These are phyloP conservation scores for Moricandia moricandioides DNA, from an alignment of 345 rosid genomes.

Conservation along the genomic window DNA sequence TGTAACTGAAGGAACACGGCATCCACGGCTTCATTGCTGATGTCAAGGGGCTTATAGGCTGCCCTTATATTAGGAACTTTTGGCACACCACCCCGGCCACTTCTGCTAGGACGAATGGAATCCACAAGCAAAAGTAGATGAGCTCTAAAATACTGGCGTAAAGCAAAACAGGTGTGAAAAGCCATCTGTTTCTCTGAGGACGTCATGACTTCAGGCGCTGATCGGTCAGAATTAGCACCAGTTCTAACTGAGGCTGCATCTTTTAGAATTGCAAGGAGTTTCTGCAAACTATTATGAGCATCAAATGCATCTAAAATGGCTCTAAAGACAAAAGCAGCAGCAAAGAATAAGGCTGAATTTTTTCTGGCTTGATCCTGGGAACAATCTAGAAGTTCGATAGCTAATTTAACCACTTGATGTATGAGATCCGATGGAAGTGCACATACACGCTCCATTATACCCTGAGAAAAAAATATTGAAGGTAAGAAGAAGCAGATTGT, in stretches of 20 bases:
- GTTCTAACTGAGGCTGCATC: slow-evolving; percentile 92
- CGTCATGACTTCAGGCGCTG: slow-evolving; percentile 80
- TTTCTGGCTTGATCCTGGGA: slow-evolving; percentile 88
- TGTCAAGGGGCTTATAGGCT: slow-evolving; percentile 89
- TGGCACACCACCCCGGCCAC: slow-evolving; percentile 64
- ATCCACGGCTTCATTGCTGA: slow-evolving; percentile 97
- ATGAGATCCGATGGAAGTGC: slow-evolving; percentile 86
- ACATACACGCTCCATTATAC: slow-evolving; percentile 97
- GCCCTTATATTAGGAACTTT: slow-evolving; percentile 78
- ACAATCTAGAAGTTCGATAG: slow-evolving; percentile 81
- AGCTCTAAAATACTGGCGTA: slow-evolving; percentile 97
- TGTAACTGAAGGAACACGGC: slow-evolving; percentile 86
- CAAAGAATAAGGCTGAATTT: slow-evolving; percentile 90
- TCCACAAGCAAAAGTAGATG: slow-evolving; percentile 89
- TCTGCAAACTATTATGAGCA: slow-evolving; percentile 80
- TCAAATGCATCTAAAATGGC: slow-evolving; percentile 98
- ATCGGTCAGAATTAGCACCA: slow-evolving; percentile 83
- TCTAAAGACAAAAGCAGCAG: slow-evolving; percentile 92
- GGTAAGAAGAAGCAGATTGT: slow-evolving; percentile 13
- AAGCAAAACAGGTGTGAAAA: slow-evolving; percentile 85
- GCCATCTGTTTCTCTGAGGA: slow-evolving; percentile 96
- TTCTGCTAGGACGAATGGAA: slow-evolving; percentile 85
- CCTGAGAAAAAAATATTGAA: slow-evolving; percentile 43
- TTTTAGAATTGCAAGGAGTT: slow-evolving; percentile 67
- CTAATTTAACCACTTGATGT: slow-evolving; percentile 80